A percentile compares a stretch with the other conserved stretches of the same genome.
Evolutionary conservation across 495 filamentous ascomycete species (phyloP).

Genomic region (Neurospora sp.): DNA sequence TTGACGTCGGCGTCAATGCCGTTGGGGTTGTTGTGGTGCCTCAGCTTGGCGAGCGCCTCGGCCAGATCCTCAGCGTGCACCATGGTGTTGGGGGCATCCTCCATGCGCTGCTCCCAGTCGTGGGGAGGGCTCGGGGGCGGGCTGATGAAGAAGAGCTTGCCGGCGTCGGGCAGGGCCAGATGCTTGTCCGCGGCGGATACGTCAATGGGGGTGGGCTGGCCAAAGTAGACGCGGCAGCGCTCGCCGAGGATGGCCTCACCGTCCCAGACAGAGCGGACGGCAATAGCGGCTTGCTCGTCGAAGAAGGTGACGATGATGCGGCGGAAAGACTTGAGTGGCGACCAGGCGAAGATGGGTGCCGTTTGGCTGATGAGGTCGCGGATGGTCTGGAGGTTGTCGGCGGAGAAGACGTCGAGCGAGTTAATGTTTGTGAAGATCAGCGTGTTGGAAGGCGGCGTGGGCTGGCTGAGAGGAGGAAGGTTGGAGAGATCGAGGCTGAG

Average conservation of each 20-base stretch:
- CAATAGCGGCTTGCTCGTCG: constrained; percentile 60
- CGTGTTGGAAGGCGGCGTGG: constrained; percentile 81
- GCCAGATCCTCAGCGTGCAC: constrained; percentile 88
- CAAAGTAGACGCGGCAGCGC: constrained; percentile 77
- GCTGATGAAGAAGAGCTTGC: constrained; percentile 94
- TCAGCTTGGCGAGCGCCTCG: constrained; percentile 60
- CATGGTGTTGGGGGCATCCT: constrained; percentile 88
- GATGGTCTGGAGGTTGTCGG: constrained; percentile 65
- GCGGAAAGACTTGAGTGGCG: constrained; percentile 83
- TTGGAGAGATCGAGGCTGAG: constrained; percentile 74
- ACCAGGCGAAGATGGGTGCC: constrained; percentile 74
- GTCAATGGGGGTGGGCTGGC: constrained; percentile 55
- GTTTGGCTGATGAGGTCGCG: constrained; percentile 57
- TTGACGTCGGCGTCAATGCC: constrained; percentile 3
- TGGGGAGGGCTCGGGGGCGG: constrained; percentile 86
- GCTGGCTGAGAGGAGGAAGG: constrained; percentile 67
- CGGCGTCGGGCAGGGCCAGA: constrained; percentile 69
- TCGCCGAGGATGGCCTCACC: constrained; percentile 59
- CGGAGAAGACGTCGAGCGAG: constrained; percentile 67
- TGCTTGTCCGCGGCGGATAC: constrained; percentile 46
- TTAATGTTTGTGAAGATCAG: constrained; percentile 87
- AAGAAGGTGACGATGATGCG: constrained; percentile 87
- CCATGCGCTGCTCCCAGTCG: constrained; percentile 83
- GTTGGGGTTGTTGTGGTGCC: constrained; percentile 28
- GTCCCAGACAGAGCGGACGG: constrained; percentile 61